Conservation (phyloP, 495 filamentous ascomycete genomes). For the Neurospora sp. region DNA sequence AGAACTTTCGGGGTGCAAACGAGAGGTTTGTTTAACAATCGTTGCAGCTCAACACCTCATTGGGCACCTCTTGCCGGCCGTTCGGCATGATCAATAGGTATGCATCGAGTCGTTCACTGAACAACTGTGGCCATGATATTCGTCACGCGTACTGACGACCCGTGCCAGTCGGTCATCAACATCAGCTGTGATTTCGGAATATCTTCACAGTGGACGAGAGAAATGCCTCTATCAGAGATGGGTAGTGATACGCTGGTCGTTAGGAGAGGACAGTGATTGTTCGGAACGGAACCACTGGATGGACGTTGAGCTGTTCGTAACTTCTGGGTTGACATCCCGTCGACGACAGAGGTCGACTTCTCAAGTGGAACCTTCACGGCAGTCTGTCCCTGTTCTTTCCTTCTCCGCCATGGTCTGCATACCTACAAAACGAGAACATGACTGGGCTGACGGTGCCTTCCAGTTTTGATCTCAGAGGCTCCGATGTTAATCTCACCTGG, state of each 20-base stretch:
- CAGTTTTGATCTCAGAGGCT: too few relatives aligned
- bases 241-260: not conserved
- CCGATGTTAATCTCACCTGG: not conserved
- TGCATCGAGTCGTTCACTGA: not conserved
- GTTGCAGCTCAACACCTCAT: not conserved
- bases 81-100: not conserved
- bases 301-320: too few relatives aligned
- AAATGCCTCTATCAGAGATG: not conserved
- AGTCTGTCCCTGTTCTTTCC: too few relatives aligned
- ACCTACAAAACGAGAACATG: too few relatives aligned
- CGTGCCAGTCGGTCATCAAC: not conserved
- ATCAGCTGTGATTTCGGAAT: not conserved
- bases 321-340: too few relatives aligned
- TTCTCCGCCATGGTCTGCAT: too few relatives aligned
- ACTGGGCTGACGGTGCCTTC: too few relatives aligned
- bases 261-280: not conserved
- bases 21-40: too few relatives aligned
- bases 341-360: too few relatives aligned
- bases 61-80: not conserved
- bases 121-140: not conserved
- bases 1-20: not conserved
- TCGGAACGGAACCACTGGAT: not conserved
- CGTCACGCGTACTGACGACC: not conserved
- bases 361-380: too few relatives aligned
- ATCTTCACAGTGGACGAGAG: not conserved